Conservation (phyloP, 768 basidiomycete genomes). For the Leucosporidium yakuticum region DNA sequence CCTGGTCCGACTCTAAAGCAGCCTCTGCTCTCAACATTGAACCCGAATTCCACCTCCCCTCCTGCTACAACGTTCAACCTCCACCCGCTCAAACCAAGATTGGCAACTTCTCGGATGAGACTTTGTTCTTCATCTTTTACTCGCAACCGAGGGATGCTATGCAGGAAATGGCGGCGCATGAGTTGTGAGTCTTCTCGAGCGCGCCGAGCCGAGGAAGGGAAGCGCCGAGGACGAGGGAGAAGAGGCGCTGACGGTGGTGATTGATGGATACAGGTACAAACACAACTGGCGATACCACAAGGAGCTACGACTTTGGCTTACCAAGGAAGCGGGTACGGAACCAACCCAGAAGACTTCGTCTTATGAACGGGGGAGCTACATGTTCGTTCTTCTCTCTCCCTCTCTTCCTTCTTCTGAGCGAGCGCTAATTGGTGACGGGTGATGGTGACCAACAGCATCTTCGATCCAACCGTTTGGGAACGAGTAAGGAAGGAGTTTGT, state of each 20-base stretch:
- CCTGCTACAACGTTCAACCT: conserved; percentile 87
- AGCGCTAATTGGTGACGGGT: not conserved
- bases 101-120: conserved; percentile 85
- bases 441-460: conserved; percentile 20
- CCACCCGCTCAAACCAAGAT: conserved; percentile 76
- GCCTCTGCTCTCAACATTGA: conserved; percentile 71
- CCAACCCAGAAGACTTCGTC: conserved; percentile 45
- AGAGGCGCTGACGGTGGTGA: not conserved
- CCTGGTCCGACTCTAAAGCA: conserved; percentile 81
- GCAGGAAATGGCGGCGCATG: conserved; percentile 90
- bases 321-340: conserved; percentile 72
- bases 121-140: conserved; percentile 97
- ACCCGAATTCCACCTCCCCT: conserved; percentile 82
- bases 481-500: conserved; percentile 34
- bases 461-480: conserved; percentile 35
- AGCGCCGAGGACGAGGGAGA: too few species aligned
- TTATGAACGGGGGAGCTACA: conserved; percentile 82
- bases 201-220: too few species aligned
- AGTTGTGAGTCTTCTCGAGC: conserved; percentile 92
- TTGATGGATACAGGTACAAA: conserved; percentile 59
- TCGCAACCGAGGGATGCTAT: conserved; percentile 82
- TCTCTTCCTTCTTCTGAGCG: too few species aligned
- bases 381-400: conserved; percentile 54
- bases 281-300: conserved; percentile 97
- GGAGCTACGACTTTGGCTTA: conserved; percentile 77